phyloP scores from a whole-genome alignment of 495 filamentous ascomycete genomes.

The Wilcoxina mikolae region DNA sequence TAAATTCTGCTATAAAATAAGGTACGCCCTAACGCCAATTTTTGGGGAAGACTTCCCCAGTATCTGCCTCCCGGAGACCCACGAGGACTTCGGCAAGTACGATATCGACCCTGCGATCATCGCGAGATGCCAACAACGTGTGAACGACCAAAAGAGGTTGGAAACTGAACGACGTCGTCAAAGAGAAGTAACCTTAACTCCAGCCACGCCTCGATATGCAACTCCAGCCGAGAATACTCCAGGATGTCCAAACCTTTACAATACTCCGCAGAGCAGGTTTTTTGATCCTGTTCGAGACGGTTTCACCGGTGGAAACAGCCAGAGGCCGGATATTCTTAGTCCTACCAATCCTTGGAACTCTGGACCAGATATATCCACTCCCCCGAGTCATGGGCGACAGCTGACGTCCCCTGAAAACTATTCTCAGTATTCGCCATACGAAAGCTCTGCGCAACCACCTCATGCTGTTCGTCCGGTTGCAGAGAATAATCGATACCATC shows the following conservation, averaged over 20 bases:
- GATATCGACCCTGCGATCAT: constrained; percentile 51
- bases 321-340: too few species aligned
- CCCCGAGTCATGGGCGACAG: too few species aligned
- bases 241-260: not conserved
- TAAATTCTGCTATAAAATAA: constrained; percentile 76
- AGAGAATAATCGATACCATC: too few species aligned
- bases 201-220: not conserved
- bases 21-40: constrained; percentile 68
- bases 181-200: not conserved
- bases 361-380: too few species aligned
- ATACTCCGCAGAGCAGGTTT: constrained; percentile 8
- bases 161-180: not conserved
- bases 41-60: constrained; percentile 70
- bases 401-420: too few species aligned
- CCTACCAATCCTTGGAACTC: too few species aligned
- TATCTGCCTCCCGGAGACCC: constrained; percentile 47
- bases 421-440: too few species aligned
- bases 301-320: too few species aligned
- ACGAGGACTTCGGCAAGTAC: constrained; percentile 48
- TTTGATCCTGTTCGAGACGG: constrained; percentile 20
- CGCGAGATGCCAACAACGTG: constrained; percentile 8
- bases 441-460: too few species aligned
- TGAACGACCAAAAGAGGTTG: not conserved
- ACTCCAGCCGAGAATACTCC: not conserved
- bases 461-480: too few species aligned